Base-by-base conservation (phyloP, 2,329 filamentous ascomycete species). In the Sarocladiaceae sp. region DNA sequence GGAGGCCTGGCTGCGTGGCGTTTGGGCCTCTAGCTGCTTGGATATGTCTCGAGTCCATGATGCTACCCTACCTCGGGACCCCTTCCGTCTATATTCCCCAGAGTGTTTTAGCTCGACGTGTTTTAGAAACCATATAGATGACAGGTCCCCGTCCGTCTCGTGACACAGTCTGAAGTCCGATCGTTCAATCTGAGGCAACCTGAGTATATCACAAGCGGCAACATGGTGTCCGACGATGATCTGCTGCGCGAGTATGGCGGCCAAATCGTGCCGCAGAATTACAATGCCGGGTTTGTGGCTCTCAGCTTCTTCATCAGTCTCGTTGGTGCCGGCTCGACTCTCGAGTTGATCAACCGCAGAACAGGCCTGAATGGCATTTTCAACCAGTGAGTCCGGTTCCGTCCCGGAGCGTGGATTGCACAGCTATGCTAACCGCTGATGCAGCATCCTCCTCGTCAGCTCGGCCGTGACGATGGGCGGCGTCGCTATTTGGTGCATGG, bases 321-420 rank as follows among this genome's bases (percentile, higher is more conserved):
- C 26, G 74, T 88, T 51, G 89, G 89, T 49, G 83, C 86, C 40
- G 74, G 80, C 42, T 88, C 88, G 3, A 90, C 88, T 0, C 70
- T 95, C 24, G 89, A 95, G 61, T 68, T 95, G 47, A 79, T 95
- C 43, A 85, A 93, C 58, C 72, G 86, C 47, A 73, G 86, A 52
- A 88, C 84, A 1, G 80, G 83, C 2, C 75, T 75, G 44, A 78
- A 76, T 56, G 85, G 85, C 7, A 60, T 76, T 45, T 79, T 80
- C 58, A 88, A 88, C 55, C 80, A 84, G 83, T 85, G 72, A 45
- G 71, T 54, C 23, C 29, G 16, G 18, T 13, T 18, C 21, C 7
- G 45, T 39, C 20, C 11, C 31, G 6, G 6, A 15, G n/a, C 16
- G 16, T 15, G 11, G 31, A 33, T n/a, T 6, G 6, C 31, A 33